A percentile compares a stretch with the other conserved stretches of the same genome.
Conservation (phyloP, 805 yeast species). For the Candida silvatica region DNA sequence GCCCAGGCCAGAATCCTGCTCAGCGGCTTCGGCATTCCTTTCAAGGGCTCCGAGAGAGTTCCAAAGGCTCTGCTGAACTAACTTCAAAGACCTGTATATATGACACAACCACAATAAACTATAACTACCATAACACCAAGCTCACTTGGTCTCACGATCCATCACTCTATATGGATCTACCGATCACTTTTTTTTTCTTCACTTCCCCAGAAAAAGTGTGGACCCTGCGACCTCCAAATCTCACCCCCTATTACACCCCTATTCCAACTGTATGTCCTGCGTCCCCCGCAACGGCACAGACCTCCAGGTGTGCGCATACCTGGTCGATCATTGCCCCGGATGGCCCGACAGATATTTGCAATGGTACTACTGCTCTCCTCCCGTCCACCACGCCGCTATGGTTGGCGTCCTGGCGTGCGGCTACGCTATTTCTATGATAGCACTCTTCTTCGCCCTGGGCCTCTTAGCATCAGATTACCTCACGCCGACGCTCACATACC, state of each 20-base stretch:
- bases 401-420: slow-evolving; percentile 8
- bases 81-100: too few species aligned
- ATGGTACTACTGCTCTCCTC: slow-evolving; percentile 17
- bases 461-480: slow-evolving; percentile 74
- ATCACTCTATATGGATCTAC: too few species aligned
- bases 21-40: slow-evolving; percentile 78
- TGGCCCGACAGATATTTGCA: slow-evolving; percentile 13
- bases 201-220: too few species aligned
- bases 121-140: too few species aligned
- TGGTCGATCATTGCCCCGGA: slow-evolving; percentile 13
- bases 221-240: too few species aligned
- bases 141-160: too few species aligned
- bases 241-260: too few species aligned
- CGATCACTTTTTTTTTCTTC: not conserved
- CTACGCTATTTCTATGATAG: slow-evolving; percentile 7
- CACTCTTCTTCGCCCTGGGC: slow-evolving; percentile 59
- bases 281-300: slow-evolving; percentile 7
- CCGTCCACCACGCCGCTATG: slow-evolving; percentile 3
- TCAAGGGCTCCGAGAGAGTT: slow-evolving; percentile 43
- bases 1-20: slow-evolving; percentile 80
- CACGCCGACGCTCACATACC: slow-evolving; percentile 66
- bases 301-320: slow-evolving; percentile 11
- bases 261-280: too few species aligned
- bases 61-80: too few species aligned
- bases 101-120: too few species aligned